A percentile compares a stretch with the other conserved stretches of the same genome.
These are phyloP conservation scores for Lecanosticta acicola DNA, from an alignment of 2,329 filamentous ascomycete genomes.

Conservation along the genomic window DNA sequence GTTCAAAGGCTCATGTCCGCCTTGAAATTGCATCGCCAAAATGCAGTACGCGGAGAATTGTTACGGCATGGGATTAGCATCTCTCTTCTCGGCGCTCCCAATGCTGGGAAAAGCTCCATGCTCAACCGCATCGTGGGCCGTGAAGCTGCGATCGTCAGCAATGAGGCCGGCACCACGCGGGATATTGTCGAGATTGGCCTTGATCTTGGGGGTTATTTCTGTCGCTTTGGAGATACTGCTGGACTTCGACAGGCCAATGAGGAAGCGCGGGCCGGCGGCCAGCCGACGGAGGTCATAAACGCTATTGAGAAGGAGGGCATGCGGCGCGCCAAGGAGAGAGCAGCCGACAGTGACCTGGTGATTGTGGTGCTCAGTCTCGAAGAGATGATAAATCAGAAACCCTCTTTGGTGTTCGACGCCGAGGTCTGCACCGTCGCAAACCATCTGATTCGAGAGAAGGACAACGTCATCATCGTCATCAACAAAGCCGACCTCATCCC, in stretches of 20 bases:
- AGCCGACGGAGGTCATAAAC: slow-evolving; percentile 50
- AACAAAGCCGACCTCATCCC: slow-evolving; percentile 54
- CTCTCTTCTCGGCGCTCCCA: slow-evolving; percentile 82
- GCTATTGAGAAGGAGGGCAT: slow-evolving; percentile 86
- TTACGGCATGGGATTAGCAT: slow-evolving; percentile 79
- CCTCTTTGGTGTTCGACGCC: slow-evolving; percentile 39
- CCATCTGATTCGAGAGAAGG: slow-evolving; percentile 45
- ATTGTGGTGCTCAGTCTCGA: slow-evolving; percentile 76
- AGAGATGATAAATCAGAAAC: slow-evolving; percentile 13
- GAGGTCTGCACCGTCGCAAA: slow-evolving; percentile 53
- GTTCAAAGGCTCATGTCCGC: slow-evolving; percentile 56
- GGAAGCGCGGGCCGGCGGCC: slow-evolving; percentile 2
- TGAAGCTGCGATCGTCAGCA: slow-evolving; percentile 91
- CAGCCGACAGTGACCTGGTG: slow-evolving; percentile 76
- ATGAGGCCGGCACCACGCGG: slow-evolving; percentile 85
- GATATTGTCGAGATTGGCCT: slow-evolving; percentile 90
- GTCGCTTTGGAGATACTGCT: slow-evolving; percentile 92
- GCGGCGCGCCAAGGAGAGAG: slow-evolving; percentile 72
- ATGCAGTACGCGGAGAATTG: slow-evolving; percentile 76
- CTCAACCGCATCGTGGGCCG: slow-evolving; percentile 85
- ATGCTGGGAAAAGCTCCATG: slow-evolving; percentile 89
- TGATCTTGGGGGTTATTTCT: slow-evolving; percentile 83
- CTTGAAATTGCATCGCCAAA: slow-evolving; percentile 65
- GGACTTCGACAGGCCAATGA: slow-evolving; percentile 56
- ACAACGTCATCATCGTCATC: slow-evolving; percentile 53